phyloP scores from a whole-genome alignment of 306 rosid species.

The Glycine tomentella region DNA sequence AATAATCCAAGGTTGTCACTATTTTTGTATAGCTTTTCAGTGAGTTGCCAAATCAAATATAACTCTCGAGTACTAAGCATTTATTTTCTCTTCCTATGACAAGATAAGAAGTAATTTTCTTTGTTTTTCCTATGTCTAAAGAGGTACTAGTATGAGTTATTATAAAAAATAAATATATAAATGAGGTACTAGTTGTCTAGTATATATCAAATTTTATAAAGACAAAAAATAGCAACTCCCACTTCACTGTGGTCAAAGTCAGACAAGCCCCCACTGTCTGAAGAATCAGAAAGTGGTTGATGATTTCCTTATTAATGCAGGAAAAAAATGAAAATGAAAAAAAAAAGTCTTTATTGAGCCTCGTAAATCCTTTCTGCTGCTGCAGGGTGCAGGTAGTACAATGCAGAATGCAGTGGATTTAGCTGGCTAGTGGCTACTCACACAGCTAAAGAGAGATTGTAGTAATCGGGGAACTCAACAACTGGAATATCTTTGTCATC shows the following conservation, averaged over 20 bases:
- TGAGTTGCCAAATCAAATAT: conserved; percentile 1
- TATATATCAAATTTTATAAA: neutral
- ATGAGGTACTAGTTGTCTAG: too few relatives aligned
- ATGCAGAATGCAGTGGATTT: neutral
- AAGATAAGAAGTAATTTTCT: neutral
- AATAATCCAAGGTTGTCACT: neutral
- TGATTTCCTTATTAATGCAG: conserved; percentile 36
- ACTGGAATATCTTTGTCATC: neutral
- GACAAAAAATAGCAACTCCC: conserved; percentile 33
- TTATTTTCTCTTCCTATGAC: neutral
- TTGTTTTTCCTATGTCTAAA: neutral
- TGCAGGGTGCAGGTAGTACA: conserved; percentile 11
- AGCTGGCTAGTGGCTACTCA: conserved; percentile 37
- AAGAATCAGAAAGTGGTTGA: conserved; percentile 55
- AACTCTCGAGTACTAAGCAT: neutral
- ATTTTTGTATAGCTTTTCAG: neutral
- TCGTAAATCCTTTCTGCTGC: conserved; percentile 53
- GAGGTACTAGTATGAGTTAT: too few relatives aligned
- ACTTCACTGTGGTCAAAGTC: conserved; percentile 60
- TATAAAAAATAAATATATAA: too few relatives aligned
- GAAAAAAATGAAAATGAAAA: neutral
- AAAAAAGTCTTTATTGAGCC: conserved; percentile 63
- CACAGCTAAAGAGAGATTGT: neutral
- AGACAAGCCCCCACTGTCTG: conserved; percentile 55
- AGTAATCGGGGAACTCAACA: neutral